These are phyloP conservation scores for Epichloe glyceriae DNA, from an alignment of 2,329 filamentous ascomycete species.

Conservation along the genomic window DNA sequence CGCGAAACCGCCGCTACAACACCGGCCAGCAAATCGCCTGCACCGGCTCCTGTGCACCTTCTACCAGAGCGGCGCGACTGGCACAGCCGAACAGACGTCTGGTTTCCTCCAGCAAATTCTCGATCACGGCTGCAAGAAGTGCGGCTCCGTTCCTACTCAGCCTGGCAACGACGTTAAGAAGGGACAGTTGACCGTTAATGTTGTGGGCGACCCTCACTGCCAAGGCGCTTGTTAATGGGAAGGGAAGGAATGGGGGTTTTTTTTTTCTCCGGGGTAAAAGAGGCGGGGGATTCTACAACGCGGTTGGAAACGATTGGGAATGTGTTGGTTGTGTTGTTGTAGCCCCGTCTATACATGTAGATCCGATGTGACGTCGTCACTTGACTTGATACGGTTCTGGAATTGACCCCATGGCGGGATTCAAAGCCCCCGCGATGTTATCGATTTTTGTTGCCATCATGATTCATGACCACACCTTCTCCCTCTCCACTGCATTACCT, in stretches of 20 bases:
- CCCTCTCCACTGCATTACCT: too few species aligned
- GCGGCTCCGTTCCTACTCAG: constrained; percentile 9
- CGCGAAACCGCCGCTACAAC: constrained; percentile 5
- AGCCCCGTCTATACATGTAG: too few species aligned
- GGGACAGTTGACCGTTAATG: constrained; percentile 10
- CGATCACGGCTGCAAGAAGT: constrained; percentile 8
- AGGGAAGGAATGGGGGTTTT: not conserved
- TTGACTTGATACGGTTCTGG: too few species aligned
- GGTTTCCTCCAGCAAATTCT: constrained; percentile 6
- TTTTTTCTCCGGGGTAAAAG: too few species aligned
- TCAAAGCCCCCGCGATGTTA: too few species aligned
- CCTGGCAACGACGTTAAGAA: constrained; percentile 10
- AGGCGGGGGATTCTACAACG: too few species aligned
- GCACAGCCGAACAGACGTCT: constrained; percentile 7
- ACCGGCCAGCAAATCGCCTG: constrained; percentile 9
- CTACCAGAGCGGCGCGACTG: constrained; percentile 9
- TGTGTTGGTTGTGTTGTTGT: too few species aligned
- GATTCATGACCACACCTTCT: too few species aligned
- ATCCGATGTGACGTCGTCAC: too few species aligned
- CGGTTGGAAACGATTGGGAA: too few species aligned
- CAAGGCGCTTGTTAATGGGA: constrained; percentile 6
- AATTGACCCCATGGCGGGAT: too few species aligned
- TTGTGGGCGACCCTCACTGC: constrained; percentile 8
- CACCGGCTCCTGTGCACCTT: constrained; percentile 8
- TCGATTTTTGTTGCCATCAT: too few species aligned